Evolutionary conservation across 768 basidiomycete genomes (phyloP).

Genomic region (Macrocybe gigantea): DNA sequence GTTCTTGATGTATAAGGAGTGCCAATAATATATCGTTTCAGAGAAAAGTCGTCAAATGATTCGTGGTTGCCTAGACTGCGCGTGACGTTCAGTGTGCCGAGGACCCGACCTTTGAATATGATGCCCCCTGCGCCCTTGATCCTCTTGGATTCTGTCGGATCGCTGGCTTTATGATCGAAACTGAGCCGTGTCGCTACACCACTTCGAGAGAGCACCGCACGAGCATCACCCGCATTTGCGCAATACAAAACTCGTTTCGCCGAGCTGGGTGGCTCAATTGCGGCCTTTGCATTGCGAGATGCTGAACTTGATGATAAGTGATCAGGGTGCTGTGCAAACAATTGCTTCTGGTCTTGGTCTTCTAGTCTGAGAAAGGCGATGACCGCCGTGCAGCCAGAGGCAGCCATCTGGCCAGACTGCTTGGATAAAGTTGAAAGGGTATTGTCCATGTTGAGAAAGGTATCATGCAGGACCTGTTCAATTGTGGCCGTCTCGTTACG

Average conservation of each 20-base stretch:
- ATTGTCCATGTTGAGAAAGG: constrained; percentile 90
- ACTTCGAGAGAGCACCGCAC: constrained; percentile 86
- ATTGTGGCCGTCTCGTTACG: constrained; percentile 50
- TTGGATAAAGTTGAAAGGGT: constrained; percentile 80
- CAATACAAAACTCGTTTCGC: constrained; percentile 82
- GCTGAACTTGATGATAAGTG: constrained; percentile 29
- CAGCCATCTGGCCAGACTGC: constrained; percentile 85
- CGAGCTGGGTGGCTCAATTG: constrained; percentile 40
- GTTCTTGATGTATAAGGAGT: constrained; percentile 98
- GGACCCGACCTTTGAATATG: constrained; percentile 97
- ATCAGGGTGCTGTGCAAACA: constrained; percentile 43
- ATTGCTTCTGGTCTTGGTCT: constrained; percentile 67
- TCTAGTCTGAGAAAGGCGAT: constrained; percentile 93
- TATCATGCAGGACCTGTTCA: constrained; percentile 87
- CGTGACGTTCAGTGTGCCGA: constrained; percentile 95
- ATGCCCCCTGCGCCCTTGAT: constrained; percentile 98
- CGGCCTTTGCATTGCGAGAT: constrained; percentile 20
- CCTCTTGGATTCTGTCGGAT: constrained; percentile 96
- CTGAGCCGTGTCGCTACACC: constrained; percentile 91
- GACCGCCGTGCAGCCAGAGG: constrained; percentile 96
- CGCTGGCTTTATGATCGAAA: constrained; percentile 99
- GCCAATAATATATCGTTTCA: constrained; percentile 99
- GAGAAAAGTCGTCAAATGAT: constrained; percentile 63
- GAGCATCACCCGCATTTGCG: constrained; percentile 95
- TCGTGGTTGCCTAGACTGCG: constrained; percentile 64